Conservation (phyloP, 176 grass and related monocot species). For the Metroxylon sagu region DNA sequence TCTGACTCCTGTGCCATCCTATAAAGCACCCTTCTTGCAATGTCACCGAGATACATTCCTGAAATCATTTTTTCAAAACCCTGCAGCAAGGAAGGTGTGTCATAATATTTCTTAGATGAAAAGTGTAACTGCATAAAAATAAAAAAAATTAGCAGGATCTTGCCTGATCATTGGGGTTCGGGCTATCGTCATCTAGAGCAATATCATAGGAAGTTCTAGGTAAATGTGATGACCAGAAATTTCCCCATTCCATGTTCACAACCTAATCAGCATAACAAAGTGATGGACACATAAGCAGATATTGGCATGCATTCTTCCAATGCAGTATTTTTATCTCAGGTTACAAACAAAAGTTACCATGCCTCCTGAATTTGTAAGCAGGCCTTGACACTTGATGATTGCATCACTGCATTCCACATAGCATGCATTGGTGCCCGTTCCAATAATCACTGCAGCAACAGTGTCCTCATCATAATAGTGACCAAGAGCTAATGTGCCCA, state of each 20-base stretch:
- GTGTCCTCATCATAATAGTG: constrained; percentile 83
- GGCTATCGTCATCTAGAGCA: constrained; percentile 57
- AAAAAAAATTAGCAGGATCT: not conserved
- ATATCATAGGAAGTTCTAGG: constrained; percentile 82
- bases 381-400: constrained; percentile 91
- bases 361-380: constrained; percentile 71
- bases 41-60: constrained; percentile 87
- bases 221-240: constrained; percentile 94
- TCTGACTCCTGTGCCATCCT: constrained; percentile 63
- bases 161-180: constrained; percentile 86
- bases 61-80: constrained; percentile 99
- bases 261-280: constrained; percentile 42
- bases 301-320: not conserved
- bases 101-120: not conserved
- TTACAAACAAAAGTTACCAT: constrained; percentile 62
- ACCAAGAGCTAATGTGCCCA: constrained; percentile 87
- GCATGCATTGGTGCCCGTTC: constrained; percentile 85
- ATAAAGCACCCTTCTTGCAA: constrained; percentile 64
- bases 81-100: constrained; percentile 19
- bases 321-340: constrained; percentile 21
- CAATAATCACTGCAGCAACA: constrained; percentile 84
- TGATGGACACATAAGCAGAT: constrained; percentile 12
- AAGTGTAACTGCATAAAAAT: too few species aligned
- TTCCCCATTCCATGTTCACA: constrained; percentile 98
- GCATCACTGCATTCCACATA: constrained; percentile 89